Conservation (phyloP, 371 early-diverging fungal species). For the Rhizopus delemar region DNA sequence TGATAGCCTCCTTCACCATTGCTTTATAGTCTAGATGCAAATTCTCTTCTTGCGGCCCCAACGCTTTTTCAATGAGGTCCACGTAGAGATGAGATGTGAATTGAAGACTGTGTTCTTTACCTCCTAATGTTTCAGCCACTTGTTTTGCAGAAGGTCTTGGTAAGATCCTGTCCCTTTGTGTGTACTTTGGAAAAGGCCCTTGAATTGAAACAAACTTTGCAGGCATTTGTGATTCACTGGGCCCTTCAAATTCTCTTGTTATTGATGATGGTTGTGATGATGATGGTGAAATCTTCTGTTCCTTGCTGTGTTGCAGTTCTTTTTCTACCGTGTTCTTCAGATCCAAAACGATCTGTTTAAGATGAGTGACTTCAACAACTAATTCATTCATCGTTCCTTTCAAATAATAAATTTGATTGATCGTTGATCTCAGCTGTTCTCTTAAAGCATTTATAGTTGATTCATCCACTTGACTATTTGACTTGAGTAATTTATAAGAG, state of each 20-base stretch:
- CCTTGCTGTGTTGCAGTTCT: not conserved
- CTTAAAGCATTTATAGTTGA: not conserved
- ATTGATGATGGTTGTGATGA: not conserved
- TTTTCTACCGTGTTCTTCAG: constrained; percentile 1
- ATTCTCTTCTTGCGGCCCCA: constrained; percentile 12
- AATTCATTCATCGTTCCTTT: not conserved
- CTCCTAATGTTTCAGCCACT: constrained; percentile 7
- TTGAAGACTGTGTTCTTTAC: constrained; percentile 17
- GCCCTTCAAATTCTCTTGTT: not conserved
- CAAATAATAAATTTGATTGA: not conserved
- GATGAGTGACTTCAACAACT: not conserved
- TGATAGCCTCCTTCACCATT: constrained; percentile 19
- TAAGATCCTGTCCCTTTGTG: constrained; percentile 2
- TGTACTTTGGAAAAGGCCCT: constrained; percentile 13
- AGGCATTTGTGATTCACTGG: not conserved
- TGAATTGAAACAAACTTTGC: not conserved
- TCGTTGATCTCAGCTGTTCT: not conserved
- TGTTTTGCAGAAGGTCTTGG: constrained; percentile 18
- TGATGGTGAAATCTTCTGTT: not conserved
- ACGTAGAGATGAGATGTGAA: constrained; percentile 17
- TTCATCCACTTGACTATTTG: not conserved
- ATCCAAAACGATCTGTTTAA: not conserved
- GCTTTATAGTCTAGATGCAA: constrained; percentile 15
- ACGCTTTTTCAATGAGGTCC: constrained; percentile 11
- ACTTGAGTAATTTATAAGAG: not conserved